A percentile compares a stretch with the other conserved stretches of the same genome.
These are phyloP conservation scores for Echeveria elegans DNA, from an alignment of 164 flowering plant species.

Conservation along the genomic window DNA sequence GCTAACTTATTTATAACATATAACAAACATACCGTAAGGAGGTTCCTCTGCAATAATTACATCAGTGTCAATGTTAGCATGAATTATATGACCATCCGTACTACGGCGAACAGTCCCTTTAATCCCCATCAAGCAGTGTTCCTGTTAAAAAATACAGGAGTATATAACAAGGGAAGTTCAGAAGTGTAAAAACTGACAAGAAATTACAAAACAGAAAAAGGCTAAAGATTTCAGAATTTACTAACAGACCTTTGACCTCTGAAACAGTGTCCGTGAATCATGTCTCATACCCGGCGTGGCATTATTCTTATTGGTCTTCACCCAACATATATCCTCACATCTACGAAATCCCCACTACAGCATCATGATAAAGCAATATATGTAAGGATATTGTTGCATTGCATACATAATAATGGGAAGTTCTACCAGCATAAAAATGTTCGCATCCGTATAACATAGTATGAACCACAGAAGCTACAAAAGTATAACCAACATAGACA, in stretches of 20 bases:
- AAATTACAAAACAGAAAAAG: neutral
- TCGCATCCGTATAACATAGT: neutral
- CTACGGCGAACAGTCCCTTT: constrained; percentile 99
- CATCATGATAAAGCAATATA: neutral
- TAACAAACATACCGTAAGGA: constrained; percentile 63
- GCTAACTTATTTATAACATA: neutral
- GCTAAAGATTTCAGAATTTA: neutral
- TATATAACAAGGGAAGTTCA: neutral
- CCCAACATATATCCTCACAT: constrained; percentile 99
- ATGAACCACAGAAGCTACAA: too few relatives aligned
- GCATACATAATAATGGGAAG: too few relatives aligned
- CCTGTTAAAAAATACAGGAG: constrained; percentile 36
- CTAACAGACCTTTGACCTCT: constrained; percentile 48
- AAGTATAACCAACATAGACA: neutral
- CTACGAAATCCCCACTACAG: constrained; percentile 98
- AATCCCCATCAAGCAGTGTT: constrained; percentile 98
- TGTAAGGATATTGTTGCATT: neutral
- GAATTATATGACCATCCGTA: constrained; percentile 97
- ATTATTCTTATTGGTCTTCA: constrained; percentile 88
- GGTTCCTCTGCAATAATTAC: constrained; percentile 98
- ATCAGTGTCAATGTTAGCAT: constrained; percentile 99
- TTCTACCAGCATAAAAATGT: too few relatives aligned
- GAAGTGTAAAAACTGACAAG: neutral
- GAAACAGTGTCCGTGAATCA: constrained; percentile 95
- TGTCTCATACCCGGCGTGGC: constrained; percentile 86